Base-by-base conservation (phyloP, 2,329 filamentous ascomycete species). In the Canariomyces notabilis region DNA sequence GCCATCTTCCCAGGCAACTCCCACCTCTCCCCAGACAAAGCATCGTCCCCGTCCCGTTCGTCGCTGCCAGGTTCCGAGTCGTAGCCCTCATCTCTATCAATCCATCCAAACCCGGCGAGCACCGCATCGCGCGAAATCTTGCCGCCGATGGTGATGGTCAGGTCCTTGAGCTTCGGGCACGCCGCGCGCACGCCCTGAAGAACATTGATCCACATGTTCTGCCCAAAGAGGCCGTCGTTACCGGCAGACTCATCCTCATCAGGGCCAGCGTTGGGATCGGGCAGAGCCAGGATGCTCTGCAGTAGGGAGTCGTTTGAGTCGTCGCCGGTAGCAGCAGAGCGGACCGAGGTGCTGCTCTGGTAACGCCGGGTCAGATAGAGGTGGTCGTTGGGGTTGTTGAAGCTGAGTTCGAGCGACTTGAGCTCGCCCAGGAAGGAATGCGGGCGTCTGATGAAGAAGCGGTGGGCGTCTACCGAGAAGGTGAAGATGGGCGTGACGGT, bases 401-500 rank as follows among this genome's bases (percentile, higher is more conserved):
- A 54, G 43, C 33, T 48, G 8, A 60, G 49, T 26, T 58, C 51
- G 2, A 61, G 42, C 19, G 48, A 42, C 18, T 51, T 54, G 20
- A 60, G 38, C n/a, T 38, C 44, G 4, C 18, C 5, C 8, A 46
- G 23, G 32, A 51, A 48, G 2, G 49, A 42, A 39, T 55, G 56
- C 18, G 50, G 56, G 5, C 33, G 26, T 21, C 52, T 49, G 34
- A 57, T 40, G 42, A 59, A 58, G 48, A 58, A 61, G 22, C 44
- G 46, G 32, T 53, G 44, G 14, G 54, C 57, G 26, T 61, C 59
- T 20, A 53, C 43, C 1, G 59, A 59, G 8, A 55, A 53, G 6
- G 57, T 61, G 42, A 61, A 60, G 31, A 61, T 48, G 1, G 50
- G 56, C 8, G 57, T 58, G 26, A 55, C 53, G 4, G 43, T 48